Conservation (phyloP, 2,329 filamentous ascomycete genomes). For the Epichloe gansuensis region DNA sequence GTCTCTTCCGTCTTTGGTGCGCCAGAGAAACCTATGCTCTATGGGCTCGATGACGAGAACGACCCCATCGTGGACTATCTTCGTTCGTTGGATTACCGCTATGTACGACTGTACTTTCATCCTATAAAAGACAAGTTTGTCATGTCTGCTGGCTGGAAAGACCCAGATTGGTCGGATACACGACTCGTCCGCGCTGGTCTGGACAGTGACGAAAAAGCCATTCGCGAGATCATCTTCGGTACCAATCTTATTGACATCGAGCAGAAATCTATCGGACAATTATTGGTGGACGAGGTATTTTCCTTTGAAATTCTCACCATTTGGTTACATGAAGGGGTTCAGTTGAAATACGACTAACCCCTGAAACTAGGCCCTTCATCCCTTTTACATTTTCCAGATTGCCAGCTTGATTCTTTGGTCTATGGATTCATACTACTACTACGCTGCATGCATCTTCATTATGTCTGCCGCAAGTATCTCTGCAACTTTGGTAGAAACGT, state of each 20-base stretch:
- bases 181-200: constrained; percentile 65
- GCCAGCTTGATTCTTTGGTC: constrained; percentile 93
- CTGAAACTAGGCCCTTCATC: constrained; percentile 63
- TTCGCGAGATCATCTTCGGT: constrained; percentile 78
- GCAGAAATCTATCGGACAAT: constrained; percentile 70
- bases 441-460: constrained; percentile 84
- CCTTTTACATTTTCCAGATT: constrained; percentile 96
- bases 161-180: constrained; percentile 75
- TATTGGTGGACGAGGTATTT: constrained; percentile 74
- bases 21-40: constrained; percentile 45
- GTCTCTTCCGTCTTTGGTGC: constrained; percentile 55
- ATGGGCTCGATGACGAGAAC: constrained; percentile 45
- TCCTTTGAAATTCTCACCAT: background rate
- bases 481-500: constrained; percentile 81
- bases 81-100: constrained; percentile 78
- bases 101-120: constrained; percentile 87
- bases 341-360: background rate
- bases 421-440: constrained; percentile 94
- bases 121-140: constrained; percentile 81
- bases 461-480: constrained; percentile 90
- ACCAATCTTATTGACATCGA: constrained; percentile 86
- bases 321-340: background rate
- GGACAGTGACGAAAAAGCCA: constrained; percentile 76
- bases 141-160: constrained; percentile 83
- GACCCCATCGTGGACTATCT: constrained; percentile 68